A percentile compares a stretch with the other conserved stretches of the same genome.
phyloP scores from a whole-genome alignment of 2,329 filamentous ascomycete genomes.

The Anthostomella pinea region DNA sequence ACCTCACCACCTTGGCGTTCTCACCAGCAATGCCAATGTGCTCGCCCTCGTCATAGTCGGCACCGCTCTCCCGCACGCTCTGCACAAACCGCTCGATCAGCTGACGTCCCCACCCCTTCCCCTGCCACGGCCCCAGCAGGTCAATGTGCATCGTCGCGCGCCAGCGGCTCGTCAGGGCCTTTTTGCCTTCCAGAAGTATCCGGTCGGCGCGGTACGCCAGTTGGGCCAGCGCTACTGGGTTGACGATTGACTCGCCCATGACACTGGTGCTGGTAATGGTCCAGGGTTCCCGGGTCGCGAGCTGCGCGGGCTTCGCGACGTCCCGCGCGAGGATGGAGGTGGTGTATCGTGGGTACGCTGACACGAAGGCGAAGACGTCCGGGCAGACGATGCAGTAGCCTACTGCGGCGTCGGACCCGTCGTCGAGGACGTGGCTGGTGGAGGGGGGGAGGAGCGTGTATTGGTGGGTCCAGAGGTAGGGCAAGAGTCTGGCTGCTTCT shows the following conservation, averaged over 20 bases:
- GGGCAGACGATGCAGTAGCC: constrained; percentile 50
- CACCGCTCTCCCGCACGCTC: constrained; percentile 28
- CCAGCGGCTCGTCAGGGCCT: constrained; percentile 33
- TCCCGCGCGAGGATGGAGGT: constrained; percentile 31
- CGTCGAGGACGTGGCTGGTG: constrained; percentile 48
- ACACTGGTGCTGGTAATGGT: constrained; percentile 1
- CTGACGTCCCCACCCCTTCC: constrained; percentile 45
- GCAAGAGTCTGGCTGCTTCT: constrained; percentile 36
- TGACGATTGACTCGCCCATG: constrained; percentile 24
- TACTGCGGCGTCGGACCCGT: constrained; percentile 41
- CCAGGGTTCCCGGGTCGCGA: constrained; percentile 33
- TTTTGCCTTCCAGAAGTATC: constrained; percentile 39
- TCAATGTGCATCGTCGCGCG: constrained; percentile 50
- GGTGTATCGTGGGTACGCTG: constrained; percentile 39
- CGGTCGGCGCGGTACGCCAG: constrained; percentile 39
- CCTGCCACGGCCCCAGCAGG: constrained; percentile 41
- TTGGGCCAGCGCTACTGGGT: constrained; percentile 39
- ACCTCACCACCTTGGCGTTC: constrained; percentile 46
- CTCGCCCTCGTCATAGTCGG: constrained; percentile 36
- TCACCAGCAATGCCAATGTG: constrained; percentile 45
- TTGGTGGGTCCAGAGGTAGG: constrained; percentile 51
- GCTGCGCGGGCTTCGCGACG: constrained; percentile 26
- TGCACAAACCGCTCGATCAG: constrained; percentile 37
- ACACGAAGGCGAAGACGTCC: constrained; percentile 39
- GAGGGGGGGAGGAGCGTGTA: constrained; percentile 45